Conservation (phyloP, 768 basidiomycete genomes). For the Austroboletus festivus region DNA sequence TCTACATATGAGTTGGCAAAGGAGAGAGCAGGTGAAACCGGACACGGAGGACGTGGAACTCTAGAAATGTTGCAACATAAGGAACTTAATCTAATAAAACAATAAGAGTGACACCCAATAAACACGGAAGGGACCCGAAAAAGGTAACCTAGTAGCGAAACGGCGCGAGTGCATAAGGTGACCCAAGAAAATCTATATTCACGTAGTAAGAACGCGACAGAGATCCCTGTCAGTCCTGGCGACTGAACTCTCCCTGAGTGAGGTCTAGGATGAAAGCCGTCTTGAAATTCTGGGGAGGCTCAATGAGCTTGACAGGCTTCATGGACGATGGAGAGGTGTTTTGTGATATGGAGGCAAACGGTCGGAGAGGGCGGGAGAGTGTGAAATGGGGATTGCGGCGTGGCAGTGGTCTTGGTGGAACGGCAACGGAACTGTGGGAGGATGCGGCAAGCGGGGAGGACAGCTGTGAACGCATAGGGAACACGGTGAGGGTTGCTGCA, state of each 20-base stretch:
- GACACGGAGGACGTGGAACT: no score
- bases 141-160: neutral
- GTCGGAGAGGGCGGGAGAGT: constrained; percentile 71
- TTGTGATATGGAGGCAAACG: constrained; percentile 62
- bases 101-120: constrained; percentile 15
- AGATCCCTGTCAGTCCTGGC: constrained; percentile 46
- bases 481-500: constrained; percentile 44
- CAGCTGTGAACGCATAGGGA: constrained; percentile 29
- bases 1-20: no score
- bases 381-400: constrained; percentile 57
- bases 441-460: constrained; percentile 63
- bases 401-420: constrained; percentile 32
- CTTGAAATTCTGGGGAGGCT: constrained; percentile 71
- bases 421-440: constrained; percentile 31
- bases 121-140: constrained; percentile 19
- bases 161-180: neutral
- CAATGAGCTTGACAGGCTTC: constrained; percentile 70
- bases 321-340: constrained; percentile 30
- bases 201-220: neutral
- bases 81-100: constrained; percentile 17
- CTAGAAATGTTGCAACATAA: constrained; percentile 16
- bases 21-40: no score
- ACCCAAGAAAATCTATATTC: neutral
- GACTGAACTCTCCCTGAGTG: constrained; percentile 79
- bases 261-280: constrained; percentile 73